Base-by-base conservation (phyloP, 169 alveolate genomes). In the Cryptosporidium sp. region DNA sequence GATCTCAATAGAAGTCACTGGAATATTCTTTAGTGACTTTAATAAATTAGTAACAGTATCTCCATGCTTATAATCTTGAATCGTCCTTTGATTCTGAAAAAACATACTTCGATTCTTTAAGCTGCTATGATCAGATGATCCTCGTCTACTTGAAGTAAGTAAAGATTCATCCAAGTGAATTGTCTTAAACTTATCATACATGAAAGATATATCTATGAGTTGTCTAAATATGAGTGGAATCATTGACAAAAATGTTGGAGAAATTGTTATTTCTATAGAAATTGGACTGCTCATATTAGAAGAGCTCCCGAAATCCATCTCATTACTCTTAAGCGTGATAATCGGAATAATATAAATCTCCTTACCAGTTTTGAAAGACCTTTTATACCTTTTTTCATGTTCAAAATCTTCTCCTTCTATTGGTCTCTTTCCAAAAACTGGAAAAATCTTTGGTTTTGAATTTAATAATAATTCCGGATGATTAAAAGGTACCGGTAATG, bases 361-460 rank as follows among this genome's bases (percentile, higher is more conserved):
- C 7, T 50, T 33, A 23, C 65, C 43, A 29, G 33, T 51, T 7
- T n/a, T 21, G 10, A 45, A 43, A 45, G 21, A 29, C 16, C 18
- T 37, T 45, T 45, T 70, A 21, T 41, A 8, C 8, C 45, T 70
- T 9, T 29, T 74, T 50, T 59, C 68, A n/a, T 12, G 0, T 6
- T 73, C 86, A 35, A 33, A 43, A 10, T 58, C 61, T 9, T 14
- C 71, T 3, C 58, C 35, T 4, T 33, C 37, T 14, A 73, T 73
- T 35, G 89, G 80, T 26, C 89, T 80, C 39, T 80, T 80, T 31
- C 89, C 89, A 80, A 80, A 80, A n/a, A 80, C 89, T 26, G 89
- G 75, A 45, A 80, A 80, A n/a, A 80, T 35, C 70, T 80, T 80
- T 16, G 89, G 89, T 45, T n/a, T 80, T 6, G 52, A 62, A 43